Percentiles rank a stretch among this genome's conserved stretches.
Conservation (phyloP, 352 stramenopile genomes). For the Globisporangium lucens region DNA sequence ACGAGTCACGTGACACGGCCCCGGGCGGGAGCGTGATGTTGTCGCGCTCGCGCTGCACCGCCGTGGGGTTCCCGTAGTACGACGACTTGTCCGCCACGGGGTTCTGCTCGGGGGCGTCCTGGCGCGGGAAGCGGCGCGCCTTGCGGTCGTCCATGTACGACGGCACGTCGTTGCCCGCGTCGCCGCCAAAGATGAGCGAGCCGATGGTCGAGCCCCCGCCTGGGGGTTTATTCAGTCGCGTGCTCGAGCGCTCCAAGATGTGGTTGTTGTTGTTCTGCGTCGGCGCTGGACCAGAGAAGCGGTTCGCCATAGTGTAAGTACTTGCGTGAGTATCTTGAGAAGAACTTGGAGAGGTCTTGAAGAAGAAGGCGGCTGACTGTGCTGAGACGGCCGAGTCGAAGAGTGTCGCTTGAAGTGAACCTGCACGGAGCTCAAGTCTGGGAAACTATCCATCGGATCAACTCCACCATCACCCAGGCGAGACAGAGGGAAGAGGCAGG, state of each 20-base stretch:
- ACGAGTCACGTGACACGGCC: slow-evolving; percentile 31
- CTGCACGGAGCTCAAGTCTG: neutral
- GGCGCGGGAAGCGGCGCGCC: slow-evolving; percentile 34
- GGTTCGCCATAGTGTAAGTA: slow-evolving; percentile 20
- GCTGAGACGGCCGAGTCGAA: slow-evolving; percentile 10
- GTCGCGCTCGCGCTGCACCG: slow-evolving; percentile 39
- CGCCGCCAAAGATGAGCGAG: slow-evolving; percentile 44
- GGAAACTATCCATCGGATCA: neutral
- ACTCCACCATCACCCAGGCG: neutral
- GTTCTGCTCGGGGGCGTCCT: slow-evolving; percentile 33
- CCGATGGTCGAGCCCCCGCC: slow-evolving; percentile 43
- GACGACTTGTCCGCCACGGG: slow-evolving; percentile 38
- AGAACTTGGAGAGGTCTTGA: neutral
- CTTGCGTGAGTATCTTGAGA: neutral
- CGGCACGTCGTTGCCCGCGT: slow-evolving; percentile 20
- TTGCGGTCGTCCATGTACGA: slow-evolving; percentile 59
- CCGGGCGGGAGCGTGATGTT: slow-evolving; percentile 36
- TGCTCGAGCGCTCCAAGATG: slow-evolving; percentile 40
- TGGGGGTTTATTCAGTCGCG: slow-evolving; percentile 42
- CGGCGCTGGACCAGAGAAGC: slow-evolving; percentile 19
- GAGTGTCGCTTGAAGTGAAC: neutral
- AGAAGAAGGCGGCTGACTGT: neutral
- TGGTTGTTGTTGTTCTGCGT: slow-evolving; percentile 52
- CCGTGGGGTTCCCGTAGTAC: slow-evolving; percentile 37
- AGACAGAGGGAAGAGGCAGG: neutral